A percentile compares a stretch with the other conserved stretches of the same genome.
Evolutionary conservation across 2,329 filamentous ascomycete genomes (phyloP).

Genomic region (Fusarium abutilonis): DNA sequence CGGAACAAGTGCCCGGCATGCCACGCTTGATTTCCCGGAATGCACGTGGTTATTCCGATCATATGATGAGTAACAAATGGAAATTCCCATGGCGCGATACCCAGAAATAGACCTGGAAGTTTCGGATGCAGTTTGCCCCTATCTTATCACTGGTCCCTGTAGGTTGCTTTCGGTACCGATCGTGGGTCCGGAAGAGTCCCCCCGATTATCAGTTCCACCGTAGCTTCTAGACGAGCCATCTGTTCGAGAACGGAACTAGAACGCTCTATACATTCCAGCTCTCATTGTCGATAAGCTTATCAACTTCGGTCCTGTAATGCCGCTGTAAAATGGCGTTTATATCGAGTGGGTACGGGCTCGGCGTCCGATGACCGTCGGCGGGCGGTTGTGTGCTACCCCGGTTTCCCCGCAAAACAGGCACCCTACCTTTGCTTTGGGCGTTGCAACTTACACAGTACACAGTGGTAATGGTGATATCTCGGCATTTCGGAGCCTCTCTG

Average conservation of each 20-base stretch:
- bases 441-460: not conserved
- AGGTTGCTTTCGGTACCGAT: not conserved
- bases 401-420: slow-evolving; percentile 30
- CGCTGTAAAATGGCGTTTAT: not conserved
- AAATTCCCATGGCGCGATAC: not conserved
- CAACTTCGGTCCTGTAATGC: not conserved
- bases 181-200: not conserved
- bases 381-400: slow-evolving; percentile 7
- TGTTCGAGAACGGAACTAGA: not conserved
- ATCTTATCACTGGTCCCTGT: slow-evolving; percentile 7
- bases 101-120: not conserved
- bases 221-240: not conserved
- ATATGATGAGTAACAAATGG: slow-evolving; percentile 24
- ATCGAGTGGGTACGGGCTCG: slow-evolving; percentile 30
- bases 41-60: slow-evolving; percentile 25
- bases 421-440: no score
- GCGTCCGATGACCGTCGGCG: slow-evolving; percentile 30
- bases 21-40: slow-evolving; percentile 12
- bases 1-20: slow-evolving; percentile 21
- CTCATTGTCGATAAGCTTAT: not conserved
- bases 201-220: not conserved
- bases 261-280: not conserved
- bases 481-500: slow-evolving; percentile 37
- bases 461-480: slow-evolving; percentile 41
- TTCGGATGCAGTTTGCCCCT: not conserved